Evolutionary conservation across 306 rosid species (phyloP).

Genomic region (Cyamopsis tetragonoloba): DNA sequence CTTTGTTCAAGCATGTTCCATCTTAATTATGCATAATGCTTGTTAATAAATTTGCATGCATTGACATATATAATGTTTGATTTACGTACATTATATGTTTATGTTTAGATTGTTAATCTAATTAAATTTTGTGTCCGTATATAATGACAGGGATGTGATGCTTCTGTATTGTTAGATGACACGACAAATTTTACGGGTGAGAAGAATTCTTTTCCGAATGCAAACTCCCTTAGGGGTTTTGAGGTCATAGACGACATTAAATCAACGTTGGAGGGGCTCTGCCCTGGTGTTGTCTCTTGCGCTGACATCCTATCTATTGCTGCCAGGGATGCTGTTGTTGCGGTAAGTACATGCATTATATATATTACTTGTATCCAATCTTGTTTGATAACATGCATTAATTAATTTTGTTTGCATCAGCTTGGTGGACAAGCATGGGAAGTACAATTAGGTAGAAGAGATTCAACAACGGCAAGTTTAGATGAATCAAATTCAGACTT

Average conservation of each 20-base stretch:
- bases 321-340: slow-evolving; percentile 42
- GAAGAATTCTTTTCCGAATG: slow-evolving; percentile 39
- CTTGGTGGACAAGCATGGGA: slow-evolving; percentile 46
- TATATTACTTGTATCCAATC: too few species aligned
- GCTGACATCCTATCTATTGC: slow-evolving; percentile 49
- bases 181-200: slow-evolving; percentile 32
- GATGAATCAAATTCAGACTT: slow-evolving; percentile 32
- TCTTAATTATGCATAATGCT: too few species aligned
- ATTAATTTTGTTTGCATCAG: not conserved
- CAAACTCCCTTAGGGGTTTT: slow-evolving; percentile 39
- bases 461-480: slow-evolving; percentile 49
- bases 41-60: too few species aligned
- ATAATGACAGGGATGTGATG: slow-evolving; percentile 53
- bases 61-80: too few species aligned
- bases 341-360: slow-evolving; percentile 32
- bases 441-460: slow-evolving; percentile 46
- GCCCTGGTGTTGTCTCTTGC: slow-evolving; percentile 47
- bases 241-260: slow-evolving; percentile 48
- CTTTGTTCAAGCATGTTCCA: slow-evolving; percentile 40
- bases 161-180: slow-evolving; percentile 48
- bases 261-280: slow-evolving; percentile 24
- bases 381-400: too few species aligned
- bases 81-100: too few species aligned
- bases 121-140: too few species aligned
- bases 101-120: too few species aligned